Base-by-base conservation (phyloP, 129 eudicot species). In the Artemisia tridentata region DNA sequence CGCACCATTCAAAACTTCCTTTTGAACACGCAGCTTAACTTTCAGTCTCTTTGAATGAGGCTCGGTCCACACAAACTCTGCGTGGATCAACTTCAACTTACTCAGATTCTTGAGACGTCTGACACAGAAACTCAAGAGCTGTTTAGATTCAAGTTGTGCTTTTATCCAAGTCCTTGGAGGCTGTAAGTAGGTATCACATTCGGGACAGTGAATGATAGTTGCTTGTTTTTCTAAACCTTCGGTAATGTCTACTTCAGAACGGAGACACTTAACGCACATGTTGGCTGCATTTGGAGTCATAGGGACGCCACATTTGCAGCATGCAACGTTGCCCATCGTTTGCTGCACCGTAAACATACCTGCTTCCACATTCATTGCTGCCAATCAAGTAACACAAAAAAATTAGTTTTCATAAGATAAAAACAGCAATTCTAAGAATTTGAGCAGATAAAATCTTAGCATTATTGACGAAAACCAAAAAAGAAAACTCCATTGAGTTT, bases 241-340 rank as follows among this genome's bases (percentile, higher is more conserved):
- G 0, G 93, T 87, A 21, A 87, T 87, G 85, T 87, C 89, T 31
- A 79, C 78, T 79, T 84, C 85, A 80, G 43, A 34, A 34, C 43
- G 43, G 8, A 34, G 43, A 34, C 43, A 34, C 43, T 34, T 34
- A 7, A 34, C 83, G 52, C 93, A 87, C 93, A 87, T 87, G 46
- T 87, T 87, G 50, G 87, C 93, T 15, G 89, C 85, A 74, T 87
- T 84, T 55, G 93, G 92, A 34, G 76, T 65, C 88, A 86, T 81
- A 3, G 79, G 63, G 11, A 84, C 76, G 15, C 92, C 89, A 53
- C 92, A 86, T 63, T 79, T 84, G 81, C 92, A 86, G 80, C 92
- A 86, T n/a, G 81, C 57, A 51, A 86, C 86, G n/a, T 79, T 84
- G 23, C 92, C 92, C 1, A 81, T 15, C 0, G 92, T 86, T 43